A percentile compares a stretch with the other conserved stretches of the same genome.
Conservation (phyloP, 345 rosid species). For the Eucalyptus leucophloia region DNA sequence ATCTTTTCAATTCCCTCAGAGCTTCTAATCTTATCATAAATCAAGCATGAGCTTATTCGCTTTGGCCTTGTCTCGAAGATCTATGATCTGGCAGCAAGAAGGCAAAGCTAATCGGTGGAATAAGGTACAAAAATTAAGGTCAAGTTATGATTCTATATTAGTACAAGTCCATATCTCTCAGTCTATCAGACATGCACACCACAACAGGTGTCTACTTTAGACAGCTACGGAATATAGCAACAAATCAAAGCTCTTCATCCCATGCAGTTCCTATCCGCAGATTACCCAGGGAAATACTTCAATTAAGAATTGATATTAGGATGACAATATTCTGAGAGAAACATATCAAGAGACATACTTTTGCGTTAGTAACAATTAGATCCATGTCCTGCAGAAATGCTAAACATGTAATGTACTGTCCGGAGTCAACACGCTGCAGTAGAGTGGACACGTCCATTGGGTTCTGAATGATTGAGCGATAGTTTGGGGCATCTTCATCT, state of each 20-base stretch:
- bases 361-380: conserved; percentile 88
- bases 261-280: neutral
- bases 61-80: neutral
- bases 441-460: conserved; percentile 95
- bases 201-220: neutral
- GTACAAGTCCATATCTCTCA: neutral
- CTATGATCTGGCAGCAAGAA: neutral
- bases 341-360: conserved; percentile 26
- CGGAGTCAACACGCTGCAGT: conserved; percentile 83
- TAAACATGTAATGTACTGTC: conserved; percentile 76
- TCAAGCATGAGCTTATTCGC: neutral
- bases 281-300: neutral
- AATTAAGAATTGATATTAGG: neutral
- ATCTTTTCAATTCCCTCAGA: neutral
- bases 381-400: conserved; percentile 80
- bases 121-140: neutral
- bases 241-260: neutral
- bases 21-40: neutral
- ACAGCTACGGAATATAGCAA: neutral
- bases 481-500: conserved; percentile 97
- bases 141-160: neutral
- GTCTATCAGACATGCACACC: neutral
- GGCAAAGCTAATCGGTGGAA: neutral
- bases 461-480: conserved; percentile 74
- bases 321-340: neutral